Base-by-base conservation (phyloP, 768 basidiomycete genomes). In the Kwoniella dendrophila region DNA sequence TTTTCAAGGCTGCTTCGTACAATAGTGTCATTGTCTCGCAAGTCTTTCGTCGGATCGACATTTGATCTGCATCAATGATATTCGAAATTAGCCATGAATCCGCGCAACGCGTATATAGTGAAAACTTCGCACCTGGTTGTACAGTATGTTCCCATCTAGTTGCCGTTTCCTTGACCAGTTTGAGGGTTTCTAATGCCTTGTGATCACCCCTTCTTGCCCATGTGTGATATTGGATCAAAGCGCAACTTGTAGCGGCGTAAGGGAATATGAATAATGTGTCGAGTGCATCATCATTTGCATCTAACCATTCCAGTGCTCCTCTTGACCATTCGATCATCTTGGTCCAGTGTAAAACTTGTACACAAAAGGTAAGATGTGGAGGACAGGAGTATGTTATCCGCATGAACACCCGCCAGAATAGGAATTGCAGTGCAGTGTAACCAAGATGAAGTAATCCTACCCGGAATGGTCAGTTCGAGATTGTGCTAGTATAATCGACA, bases 401-500 rank as follows among this genome's bases (percentile, higher is more conserved):
- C 91, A 97, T 94, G 82, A 97, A 98, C 32, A 96, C 92, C 51
- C 95, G 88, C 87, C 92, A 96, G 81, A 96, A 94, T 78, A 98
- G 90, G 87, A 98, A 96, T 69, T 87, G 88, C 44, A 97, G 87
- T 73, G 90, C 92, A 30, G 89, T 85, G 77, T 90, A 93, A 40
- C 92, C 83, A 54, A 97, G 79, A 78, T 96, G 93, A 24, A 99
- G 82, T 57, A 96, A 82, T 41, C 95, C 94, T 90, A 69, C 22
- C 27, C n/a, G 18, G 12, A n/a, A 34, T 10, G 30, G 41, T 11
- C 3, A 50, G n/a, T 16, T 4, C 38, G 29, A 32, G 33, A 29
- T 27, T 7, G 43, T n/a, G n/a, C n/a, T n/a, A n/a, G n/a, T n/a
- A 57, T 4, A 20, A 32, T 18, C 56, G 27, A 33, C n/a, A 29